These are phyloP conservation scores for Rhizodiscina lignyota DNA, from an alignment of 495 filamentous ascomycete genomes.

Conservation along the genomic window DNA sequence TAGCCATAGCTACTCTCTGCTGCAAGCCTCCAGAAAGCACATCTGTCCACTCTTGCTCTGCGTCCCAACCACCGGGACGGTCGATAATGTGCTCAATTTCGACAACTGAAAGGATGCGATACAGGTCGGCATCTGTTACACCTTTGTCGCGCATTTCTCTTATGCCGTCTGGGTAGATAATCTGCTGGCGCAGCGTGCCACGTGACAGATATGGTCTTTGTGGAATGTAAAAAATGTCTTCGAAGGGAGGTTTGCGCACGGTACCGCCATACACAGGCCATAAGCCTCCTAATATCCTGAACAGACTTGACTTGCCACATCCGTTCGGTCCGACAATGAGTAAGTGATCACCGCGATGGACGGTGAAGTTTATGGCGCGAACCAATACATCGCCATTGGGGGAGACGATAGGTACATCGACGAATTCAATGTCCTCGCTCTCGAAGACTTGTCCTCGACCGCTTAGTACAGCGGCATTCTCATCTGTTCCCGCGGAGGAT, in stretches of 20 bases:
- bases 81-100: constrained; percentile 74
- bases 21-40: constrained; percentile 80
- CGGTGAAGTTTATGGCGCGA: constrained; percentile 64
- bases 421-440: constrained; percentile 72
- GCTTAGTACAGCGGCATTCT: constrained; percentile 62
- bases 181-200: constrained; percentile 80
- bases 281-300: constrained; percentile 87
- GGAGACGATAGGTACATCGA: constrained; percentile 87
- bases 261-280: constrained; percentile 98
- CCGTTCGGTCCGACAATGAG: constrained; percentile 94
- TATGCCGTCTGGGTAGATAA: constrained; percentile 87
- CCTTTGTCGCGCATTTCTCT: constrained; percentile 75
- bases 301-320: constrained; percentile 89
- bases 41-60: constrained; percentile 91
- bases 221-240: constrained; percentile 95
- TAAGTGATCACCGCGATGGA: constrained; percentile 73
- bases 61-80: constrained; percentile 74
- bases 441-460: constrained; percentile 63
- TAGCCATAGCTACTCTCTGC: constrained; percentile 94
- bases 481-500: constrained; percentile 62
- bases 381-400: constrained; percentile 91
- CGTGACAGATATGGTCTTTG: constrained; percentile 86
- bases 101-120: constrained; percentile 57
- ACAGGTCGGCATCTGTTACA: constrained; percentile 66
- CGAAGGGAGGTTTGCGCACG: constrained; percentile 74